phyloP scores from a whole-genome alignment of 2,329 filamentous ascomycete species.

The Sclerotinia sclerotiorum region DNA sequence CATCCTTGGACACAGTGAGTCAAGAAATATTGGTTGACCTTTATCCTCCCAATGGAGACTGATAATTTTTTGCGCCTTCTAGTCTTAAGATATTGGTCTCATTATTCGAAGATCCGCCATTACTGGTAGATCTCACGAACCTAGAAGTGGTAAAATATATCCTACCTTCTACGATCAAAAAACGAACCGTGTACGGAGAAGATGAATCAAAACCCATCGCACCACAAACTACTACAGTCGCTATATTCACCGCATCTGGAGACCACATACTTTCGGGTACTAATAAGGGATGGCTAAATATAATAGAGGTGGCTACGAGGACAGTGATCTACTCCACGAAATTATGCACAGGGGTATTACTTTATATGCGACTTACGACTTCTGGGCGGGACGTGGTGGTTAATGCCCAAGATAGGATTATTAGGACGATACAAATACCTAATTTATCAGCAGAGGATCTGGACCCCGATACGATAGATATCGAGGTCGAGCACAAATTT shows the following conservation, averaged over 20 bases:
- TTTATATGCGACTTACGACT: conserved; percentile 77
- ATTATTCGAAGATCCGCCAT: conserved; percentile 88
- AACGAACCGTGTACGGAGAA: conserved; percentile 66
- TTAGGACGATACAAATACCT: conserved; percentile 87
- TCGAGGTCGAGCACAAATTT: conserved; percentile 96
- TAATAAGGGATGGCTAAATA: conserved; percentile 93
- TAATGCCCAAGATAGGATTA: conserved; percentile 92
- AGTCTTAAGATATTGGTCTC: conserved; percentile 86
- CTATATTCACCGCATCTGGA: conserved; percentile 81
- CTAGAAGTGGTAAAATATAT: conserved; percentile 70
- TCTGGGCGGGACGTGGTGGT: conserved; percentile 87
- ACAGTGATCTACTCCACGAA: conserved; percentile 88
- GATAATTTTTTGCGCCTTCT: conserved; percentile 18
- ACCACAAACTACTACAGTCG: conserved; percentile 90
- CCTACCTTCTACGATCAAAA: conserved; percentile 73
- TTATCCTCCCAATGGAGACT: not conserved
- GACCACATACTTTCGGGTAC: conserved; percentile 90
- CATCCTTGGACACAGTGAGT: conserved; percentile 85
- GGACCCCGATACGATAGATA: conserved; percentile 79
- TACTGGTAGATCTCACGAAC: conserved; percentile 77
- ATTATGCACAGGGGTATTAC: conserved; percentile 82
- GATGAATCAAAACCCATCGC: conserved; percentile 81
- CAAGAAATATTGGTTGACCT: not conserved
- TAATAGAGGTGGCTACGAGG: conserved; percentile 79
- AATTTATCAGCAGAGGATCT: conserved; percentile 68